Evolutionary conservation across 257 asterid species (phyloP), one percentile per base, ranked within the genome.

Genomic region (Solanum appendiculatum): DNA sequence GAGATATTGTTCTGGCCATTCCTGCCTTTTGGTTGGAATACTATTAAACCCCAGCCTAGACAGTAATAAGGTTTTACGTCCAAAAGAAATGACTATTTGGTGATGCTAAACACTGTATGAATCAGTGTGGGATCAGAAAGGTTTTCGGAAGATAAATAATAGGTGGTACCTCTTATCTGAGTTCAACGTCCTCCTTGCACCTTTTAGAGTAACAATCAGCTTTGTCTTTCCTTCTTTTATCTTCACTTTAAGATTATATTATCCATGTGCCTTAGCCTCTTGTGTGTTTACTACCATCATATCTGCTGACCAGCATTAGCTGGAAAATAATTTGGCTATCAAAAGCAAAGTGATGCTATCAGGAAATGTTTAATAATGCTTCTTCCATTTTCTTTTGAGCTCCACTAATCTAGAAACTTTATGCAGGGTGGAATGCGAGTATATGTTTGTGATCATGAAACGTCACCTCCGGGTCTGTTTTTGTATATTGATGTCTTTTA

Each of bases 341-440:
- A 31, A 81, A 75, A 20, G 68, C 12, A 5, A 48, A 81, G 27
- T 48, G 85, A 81, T 48, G 27, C 29, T 81, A 2, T 81, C 25
- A 21, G 85, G 42, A 81, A 48, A 81, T 81, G 31, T 46, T 29
- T 81, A 81, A 11, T 81, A 31, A 3, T 81, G 44, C 39, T 48
- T 48, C 85, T 48, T 80, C 37, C 46, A 10, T 81, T 56, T 81
- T 81, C 44, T 81, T 81, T 81, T 81, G 44, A 48, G 23, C 31
- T 81, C 44, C 69, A 81, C 85, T 81, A 46, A 81, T 51, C 85
- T 89, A 39, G 82, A 58, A 69, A 89, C 51, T 56, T 90, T 90
- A 84, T 93, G 95, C 97, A 95, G 97, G 97, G 93, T 58, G 93
- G 97, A 70, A 90, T 93, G 90, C 92, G 98, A 73, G 95, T 94